phyloP scores from a whole-genome alignment of 2,329 filamentous ascomycete genomes.

The Cladosporium sp. region DNA sequence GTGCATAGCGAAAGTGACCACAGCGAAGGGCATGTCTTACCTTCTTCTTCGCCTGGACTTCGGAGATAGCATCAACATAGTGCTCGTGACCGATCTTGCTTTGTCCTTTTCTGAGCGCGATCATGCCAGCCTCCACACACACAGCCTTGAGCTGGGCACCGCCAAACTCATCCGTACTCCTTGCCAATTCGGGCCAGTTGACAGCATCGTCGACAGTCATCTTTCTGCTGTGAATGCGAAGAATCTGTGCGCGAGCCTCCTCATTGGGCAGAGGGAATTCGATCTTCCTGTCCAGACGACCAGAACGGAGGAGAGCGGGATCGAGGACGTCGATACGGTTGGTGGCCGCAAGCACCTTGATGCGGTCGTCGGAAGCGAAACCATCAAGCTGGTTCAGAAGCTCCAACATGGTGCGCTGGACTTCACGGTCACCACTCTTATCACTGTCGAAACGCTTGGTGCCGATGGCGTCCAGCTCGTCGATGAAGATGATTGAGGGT shows the following conservation, averaged over 20 bases:
- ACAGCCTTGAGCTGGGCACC: conserved; percentile 98
- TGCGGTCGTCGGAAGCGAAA: conserved; percentile 93
- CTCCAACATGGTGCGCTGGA: conserved; percentile 98
- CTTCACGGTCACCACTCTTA: conserved; percentile 93
- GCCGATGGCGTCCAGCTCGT: conserved; percentile 98
- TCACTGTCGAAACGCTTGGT: conserved; percentile 95
- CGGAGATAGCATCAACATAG: conserved; percentile 96
- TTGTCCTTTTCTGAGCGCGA: conserved; percentile 89
- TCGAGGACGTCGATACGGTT: conserved; percentile 97
- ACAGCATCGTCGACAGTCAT: conserved; percentile 93
- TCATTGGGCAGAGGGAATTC: conserved; percentile 98
- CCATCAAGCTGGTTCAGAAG: conserved; percentile 97
- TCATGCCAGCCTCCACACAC: conserved; percentile 99
- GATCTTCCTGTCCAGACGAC: conserved; percentile 97
- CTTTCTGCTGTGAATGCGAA: conserved; percentile 96
- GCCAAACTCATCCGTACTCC: conserved; percentile 97
- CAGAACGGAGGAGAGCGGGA: conserved; percentile 89
- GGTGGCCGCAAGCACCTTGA: conserved; percentile 99
- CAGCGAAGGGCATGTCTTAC: conserved; percentile 36
- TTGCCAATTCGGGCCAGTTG: conserved; percentile 93
- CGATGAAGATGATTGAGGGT: conserved; percentile 99
- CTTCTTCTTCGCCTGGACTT: conserved; percentile 96
- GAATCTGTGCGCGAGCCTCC: conserved; percentile 92
- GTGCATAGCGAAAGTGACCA: neutral
- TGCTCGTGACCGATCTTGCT: conserved; percentile 97